phyloP scores from a whole-genome alignment of 495 filamentous ascomycete species.

The Patellaria atrata region DNA sequence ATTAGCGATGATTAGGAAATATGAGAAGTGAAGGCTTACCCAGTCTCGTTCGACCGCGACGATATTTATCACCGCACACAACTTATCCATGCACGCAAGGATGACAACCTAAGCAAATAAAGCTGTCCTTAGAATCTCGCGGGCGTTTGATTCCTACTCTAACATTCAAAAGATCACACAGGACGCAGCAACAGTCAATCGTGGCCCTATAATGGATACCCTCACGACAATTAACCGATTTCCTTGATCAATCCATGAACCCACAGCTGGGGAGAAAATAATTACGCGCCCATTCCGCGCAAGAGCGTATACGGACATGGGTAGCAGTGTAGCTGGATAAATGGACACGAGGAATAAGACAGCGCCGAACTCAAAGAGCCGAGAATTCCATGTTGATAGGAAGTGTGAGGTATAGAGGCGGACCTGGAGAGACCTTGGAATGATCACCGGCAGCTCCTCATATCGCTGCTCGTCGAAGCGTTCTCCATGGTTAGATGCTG shows the following conservation, averaged over 20 bases:
- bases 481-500: slow-evolving; percentile 50
- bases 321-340: slow-evolving; percentile 16
- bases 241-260: slow-evolving; percentile 11
- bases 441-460: too few species aligned
- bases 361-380: slow-evolving; percentile 19
- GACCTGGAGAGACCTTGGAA: too few species aligned
- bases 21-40: slow-evolving; percentile 2
- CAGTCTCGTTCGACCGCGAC: slow-evolving; percentile 18
- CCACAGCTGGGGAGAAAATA: slow-evolving; percentile 11
- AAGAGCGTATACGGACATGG: slow-evolving; percentile 15
- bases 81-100: slow-evolving; percentile 17
- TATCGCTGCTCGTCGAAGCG: slow-evolving; percentile 42
- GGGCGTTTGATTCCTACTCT: too few species aligned
- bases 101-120: slow-evolving; percentile 6
- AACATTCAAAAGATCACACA: slow-evolving; percentile 8
- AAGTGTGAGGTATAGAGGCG: slow-evolving; percentile 20
- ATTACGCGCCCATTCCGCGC: slow-evolving; percentile 20
- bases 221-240: slow-evolving; percentile 10
- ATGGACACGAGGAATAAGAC: slow-evolving; percentile 18
- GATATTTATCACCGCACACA: slow-evolving; percentile 14
- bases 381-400: slow-evolving; percentile 19
- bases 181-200: slow-evolving; percentile 13
- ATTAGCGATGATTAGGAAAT: neutral
- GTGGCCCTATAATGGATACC: slow-evolving; percentile 13
- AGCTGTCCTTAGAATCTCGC: neutral